Conservation (phyloP, 1,284 basidiomycete genomes). For the Tilletiaria anomala region DNA sequence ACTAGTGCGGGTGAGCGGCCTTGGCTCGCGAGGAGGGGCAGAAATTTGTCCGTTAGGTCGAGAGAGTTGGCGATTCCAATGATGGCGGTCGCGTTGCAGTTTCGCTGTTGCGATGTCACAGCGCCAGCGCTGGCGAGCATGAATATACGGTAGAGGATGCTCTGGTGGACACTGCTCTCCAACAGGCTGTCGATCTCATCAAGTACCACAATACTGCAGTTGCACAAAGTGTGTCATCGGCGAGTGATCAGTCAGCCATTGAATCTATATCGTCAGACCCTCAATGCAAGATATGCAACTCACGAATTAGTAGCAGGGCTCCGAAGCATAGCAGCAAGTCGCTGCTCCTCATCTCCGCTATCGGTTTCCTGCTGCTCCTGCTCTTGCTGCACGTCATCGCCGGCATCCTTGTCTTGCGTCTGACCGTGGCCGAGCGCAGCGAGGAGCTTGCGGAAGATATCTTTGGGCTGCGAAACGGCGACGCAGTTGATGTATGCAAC, state of each 20-base stretch:
- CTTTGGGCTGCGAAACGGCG: conserved; percentile 32
- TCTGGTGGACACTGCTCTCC: conserved; percentile 27
- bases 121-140: conserved; percentile 9
- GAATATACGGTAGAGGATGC: conserved; percentile 40
- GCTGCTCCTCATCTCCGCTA: too few relatives aligned
- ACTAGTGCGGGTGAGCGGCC: conserved; percentile 36
- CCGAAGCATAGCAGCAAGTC: too few relatives aligned
- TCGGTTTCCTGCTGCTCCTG: conserved; percentile 12
- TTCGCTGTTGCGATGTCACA: neutral
- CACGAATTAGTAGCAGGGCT: neutral
- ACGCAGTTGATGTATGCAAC: conserved; percentile 41
- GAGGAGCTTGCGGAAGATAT: conserved; percentile 23
- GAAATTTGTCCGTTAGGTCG: conserved; percentile 32
- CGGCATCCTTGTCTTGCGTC: conserved; percentile 7
- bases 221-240: conserved; percentile 1
- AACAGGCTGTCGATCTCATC: conserved; percentile 43
- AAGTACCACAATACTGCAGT: conserved; percentile 36
- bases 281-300: neutral
- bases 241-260: neutral
- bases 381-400: conserved; percentile 5
- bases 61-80: conserved; percentile 35
- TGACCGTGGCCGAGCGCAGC: conserved; percentile 13
- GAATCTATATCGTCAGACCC: neutral
- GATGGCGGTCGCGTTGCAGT: conserved; percentile 7
- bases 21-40: conserved; percentile 28